Conservation (phyloP, 225 moss, liverwort and hornwort species). For the Lunularia cruciata region DNA sequence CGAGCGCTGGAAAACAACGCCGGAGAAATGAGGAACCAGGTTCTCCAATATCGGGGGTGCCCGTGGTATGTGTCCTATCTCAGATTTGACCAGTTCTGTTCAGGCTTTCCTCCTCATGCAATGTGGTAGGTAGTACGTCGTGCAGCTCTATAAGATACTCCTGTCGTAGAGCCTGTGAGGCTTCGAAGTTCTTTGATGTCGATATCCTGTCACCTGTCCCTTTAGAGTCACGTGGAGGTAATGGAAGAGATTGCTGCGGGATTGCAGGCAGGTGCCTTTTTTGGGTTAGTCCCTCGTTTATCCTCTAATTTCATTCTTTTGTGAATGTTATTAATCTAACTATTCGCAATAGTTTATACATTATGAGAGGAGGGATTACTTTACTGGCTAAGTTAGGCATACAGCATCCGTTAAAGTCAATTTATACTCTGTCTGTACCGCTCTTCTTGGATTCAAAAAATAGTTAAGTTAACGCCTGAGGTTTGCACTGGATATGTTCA, state of each 20-base stretch:
- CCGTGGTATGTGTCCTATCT: conserved; percentile 44
- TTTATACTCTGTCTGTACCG: no score
- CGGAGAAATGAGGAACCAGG: conserved; percentile 73
- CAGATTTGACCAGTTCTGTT: neutral
- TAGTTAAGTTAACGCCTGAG: neutral
- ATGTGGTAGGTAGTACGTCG: no score
- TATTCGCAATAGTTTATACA: no score
- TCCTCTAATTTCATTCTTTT: neutral
- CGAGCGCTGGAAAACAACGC: conserved; percentile 67
- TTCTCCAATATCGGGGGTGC: conserved; percentile 42
- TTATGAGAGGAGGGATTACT: no score
- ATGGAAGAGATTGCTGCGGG: conserved; percentile 97
- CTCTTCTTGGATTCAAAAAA: no score
- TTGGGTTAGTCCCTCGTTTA: conserved; percentile 59
- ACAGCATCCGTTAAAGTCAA: no score
- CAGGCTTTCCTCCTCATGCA: no score
- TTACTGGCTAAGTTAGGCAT: no score
- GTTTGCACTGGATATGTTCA: neutral
- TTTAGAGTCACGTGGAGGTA: conserved; percentile 86
- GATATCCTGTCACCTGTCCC: conserved; percentile 10
- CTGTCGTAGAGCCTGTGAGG: no score
- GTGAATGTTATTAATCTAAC: no score
- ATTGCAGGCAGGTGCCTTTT: conserved; percentile 95
- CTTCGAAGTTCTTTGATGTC: neutral
- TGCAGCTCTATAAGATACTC: no score